Conservation (phyloP, 1,284 basidiomycete species). For the Marasmius oreades region DNA sequence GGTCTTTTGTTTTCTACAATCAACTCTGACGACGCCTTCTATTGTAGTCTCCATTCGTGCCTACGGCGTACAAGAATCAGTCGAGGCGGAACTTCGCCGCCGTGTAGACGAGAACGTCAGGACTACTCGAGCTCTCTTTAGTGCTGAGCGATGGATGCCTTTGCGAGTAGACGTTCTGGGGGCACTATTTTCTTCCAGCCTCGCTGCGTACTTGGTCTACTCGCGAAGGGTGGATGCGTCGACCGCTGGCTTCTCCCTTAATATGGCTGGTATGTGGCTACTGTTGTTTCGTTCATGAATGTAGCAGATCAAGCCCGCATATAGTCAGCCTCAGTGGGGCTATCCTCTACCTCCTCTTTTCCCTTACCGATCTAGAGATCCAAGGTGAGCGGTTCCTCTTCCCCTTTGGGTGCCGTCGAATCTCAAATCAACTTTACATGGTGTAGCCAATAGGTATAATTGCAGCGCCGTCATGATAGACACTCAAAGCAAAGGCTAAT, state of each 20-base stretch:
- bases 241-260: slow-evolving; percentile 36
- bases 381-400: slow-evolving; percentile 31
- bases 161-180: slow-evolving; percentile 50
- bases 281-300: neutral
- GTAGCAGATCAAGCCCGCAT: neutral
- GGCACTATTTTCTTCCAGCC: slow-evolving; percentile 45
- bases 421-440: neutral
- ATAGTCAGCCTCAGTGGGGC: neutral
- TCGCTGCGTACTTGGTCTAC: slow-evolving; percentile 55
- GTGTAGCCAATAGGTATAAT: slow-evolving; percentile 17
- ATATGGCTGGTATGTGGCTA: neutral
- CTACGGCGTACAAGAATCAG: slow-evolving; percentile 47
- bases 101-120: slow-evolving; percentile 48
- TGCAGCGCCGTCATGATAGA: neutral
- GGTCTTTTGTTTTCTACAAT: neutral
- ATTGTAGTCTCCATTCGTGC: slow-evolving; percentile 57
- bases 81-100: slow-evolving; percentile 40
- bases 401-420: neutral
- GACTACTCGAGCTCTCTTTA: slow-evolving; percentile 46
- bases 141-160: slow-evolving; percentile 58
- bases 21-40: neutral
- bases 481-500: slow-evolving; percentile 3
- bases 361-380: slow-evolving; percentile 45
- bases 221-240: slow-evolving; percentile 36
- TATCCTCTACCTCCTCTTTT: neutral